Evolutionary conservation across 257 asterid species (phyloP).

Genomic region (Oldenlandia corymbosa): DNA sequence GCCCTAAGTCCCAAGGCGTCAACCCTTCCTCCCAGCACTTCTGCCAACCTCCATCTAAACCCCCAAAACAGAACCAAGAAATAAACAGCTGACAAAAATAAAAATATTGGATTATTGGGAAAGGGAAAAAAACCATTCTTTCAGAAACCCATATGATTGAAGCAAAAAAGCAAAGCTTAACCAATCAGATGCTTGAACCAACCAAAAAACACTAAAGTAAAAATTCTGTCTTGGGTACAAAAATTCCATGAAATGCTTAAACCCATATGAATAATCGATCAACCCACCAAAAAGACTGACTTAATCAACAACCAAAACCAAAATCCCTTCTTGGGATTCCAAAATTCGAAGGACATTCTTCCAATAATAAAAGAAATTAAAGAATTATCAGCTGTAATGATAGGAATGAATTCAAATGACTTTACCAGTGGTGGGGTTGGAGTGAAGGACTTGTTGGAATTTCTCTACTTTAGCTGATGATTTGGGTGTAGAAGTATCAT

Average conservation of each 20-base stretch:
- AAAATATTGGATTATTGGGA: background rate
- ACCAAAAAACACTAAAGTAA: no score
- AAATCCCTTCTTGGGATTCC: no score
- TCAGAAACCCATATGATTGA: no score
- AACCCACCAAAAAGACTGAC: no score
- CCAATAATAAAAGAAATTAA: background rate
- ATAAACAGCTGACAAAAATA: no score
- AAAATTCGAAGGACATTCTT: background rate
- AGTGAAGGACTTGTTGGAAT: constrained; percentile 42
- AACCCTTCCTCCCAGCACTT: constrained; percentile 67
- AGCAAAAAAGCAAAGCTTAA: no score
- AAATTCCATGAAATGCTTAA: no score
- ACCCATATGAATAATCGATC: no score
- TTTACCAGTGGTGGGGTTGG: constrained; percentile 35
- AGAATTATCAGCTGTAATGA: background rate
- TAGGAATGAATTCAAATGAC: background rate
- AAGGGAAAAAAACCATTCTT: background rate
- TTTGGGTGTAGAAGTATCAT: background rate
- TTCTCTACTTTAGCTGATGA: constrained; percentile 20
- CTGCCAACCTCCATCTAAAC: constrained; percentile 60
- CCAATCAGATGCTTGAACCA: no score
- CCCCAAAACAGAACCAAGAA: background rate
- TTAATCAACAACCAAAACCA: no score
- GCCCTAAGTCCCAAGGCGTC: constrained; percentile 93
- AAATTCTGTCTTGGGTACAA: no score